Evolutionary conservation across 1,284 basidiomycete species (phyloP).

Genomic region (Ceratobasidium sp.): DNA sequence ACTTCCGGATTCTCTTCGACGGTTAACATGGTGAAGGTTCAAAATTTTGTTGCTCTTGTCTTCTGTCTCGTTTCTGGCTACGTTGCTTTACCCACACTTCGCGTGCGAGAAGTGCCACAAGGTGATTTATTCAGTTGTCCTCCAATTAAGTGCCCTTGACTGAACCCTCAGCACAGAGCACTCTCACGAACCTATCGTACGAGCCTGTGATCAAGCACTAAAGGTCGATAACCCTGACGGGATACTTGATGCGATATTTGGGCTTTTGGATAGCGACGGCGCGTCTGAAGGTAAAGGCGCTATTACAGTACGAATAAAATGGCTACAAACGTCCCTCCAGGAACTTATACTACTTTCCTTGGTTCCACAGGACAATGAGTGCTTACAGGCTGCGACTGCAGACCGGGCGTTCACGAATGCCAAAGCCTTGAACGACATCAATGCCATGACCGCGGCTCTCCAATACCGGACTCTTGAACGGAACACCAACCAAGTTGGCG

Average conservation of each 20-base stretch:
- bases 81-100: slow-evolving; percentile 56
- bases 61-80: slow-evolving; percentile 47
- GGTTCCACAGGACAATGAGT: slow-evolving; percentile 64
- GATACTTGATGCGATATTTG: slow-evolving; percentile 72
- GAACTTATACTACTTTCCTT: background rate
- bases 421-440: slow-evolving; percentile 67
- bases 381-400: slow-evolving; percentile 65
- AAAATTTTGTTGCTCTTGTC: slow-evolving; percentile 51
- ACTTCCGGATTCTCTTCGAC: slow-evolving; percentile 4
- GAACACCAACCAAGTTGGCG: slow-evolving; percentile 69
- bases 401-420: slow-evolving; percentile 72
- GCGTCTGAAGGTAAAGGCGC: slow-evolving; percentile 65
- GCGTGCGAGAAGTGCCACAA: slow-evolving; percentile 70
- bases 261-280: slow-evolving; percentile 71
- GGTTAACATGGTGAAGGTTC: slow-evolving; percentile 21
- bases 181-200: slow-evolving; percentile 69
- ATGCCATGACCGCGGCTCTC: slow-evolving; percentile 68
- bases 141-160: background rate
- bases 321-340: background rate
- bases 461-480: slow-evolving; percentile 74
- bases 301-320: slow-evolving; percentile 58
- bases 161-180: slow-evolving; percentile 60
- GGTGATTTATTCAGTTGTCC: slow-evolving; percentile 55
- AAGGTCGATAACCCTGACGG: slow-evolving; percentile 67
- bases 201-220: slow-evolving; percentile 61